A percentile compares a stretch with the other conserved stretches of the same genome.
phyloP scores from a whole-genome alignment of 2,329 filamentous ascomycete species.

The Neocatenulostroma microsporum region DNA sequence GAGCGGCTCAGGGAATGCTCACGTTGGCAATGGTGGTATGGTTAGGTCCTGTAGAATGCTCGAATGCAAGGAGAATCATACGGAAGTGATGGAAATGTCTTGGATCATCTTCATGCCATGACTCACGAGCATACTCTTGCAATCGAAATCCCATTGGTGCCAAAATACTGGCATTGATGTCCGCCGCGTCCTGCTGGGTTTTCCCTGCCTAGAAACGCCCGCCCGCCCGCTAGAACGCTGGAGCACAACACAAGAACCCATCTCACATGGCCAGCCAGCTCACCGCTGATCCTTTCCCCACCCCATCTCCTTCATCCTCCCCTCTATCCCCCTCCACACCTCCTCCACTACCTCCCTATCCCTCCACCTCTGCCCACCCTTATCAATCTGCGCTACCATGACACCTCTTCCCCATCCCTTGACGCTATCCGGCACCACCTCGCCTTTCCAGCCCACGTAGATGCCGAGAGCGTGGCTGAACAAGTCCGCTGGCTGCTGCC shows the following conservation, averaged over 20 bases:
- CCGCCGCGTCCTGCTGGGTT: too few relatives aligned
- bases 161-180: too few relatives aligned
- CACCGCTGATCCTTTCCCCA: constrained; percentile 59
- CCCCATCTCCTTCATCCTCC: constrained; percentile 74
- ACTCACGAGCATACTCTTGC: too few relatives aligned
- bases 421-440: constrained; percentile 68
- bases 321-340: constrained; percentile 85
- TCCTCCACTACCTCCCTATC: constrained; percentile 89
- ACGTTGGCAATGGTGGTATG: too few relatives aligned
- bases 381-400: constrained; percentile 69
- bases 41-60: too few relatives aligned
- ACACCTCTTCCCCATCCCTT: constrained; percentile 82
- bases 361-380: constrained; percentile 60
- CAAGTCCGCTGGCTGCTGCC: constrained; percentile 77
- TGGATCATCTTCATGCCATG: too few relatives aligned
- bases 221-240: constrained; percentile 7
- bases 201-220: too few relatives aligned
- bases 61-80: too few relatives aligned
- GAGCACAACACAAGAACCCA: background rate
- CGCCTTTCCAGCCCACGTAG: constrained; percentile 85
- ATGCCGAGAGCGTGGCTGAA: constrained; percentile 84
- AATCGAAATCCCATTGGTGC: too few relatives aligned
- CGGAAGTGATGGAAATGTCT: too few relatives aligned
- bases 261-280: background rate
- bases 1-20: too few relatives aligned